Evolutionary conservation across 176 grass and related monocot genomes (phyloP).

Genomic region (Carex myosuroides): DNA sequence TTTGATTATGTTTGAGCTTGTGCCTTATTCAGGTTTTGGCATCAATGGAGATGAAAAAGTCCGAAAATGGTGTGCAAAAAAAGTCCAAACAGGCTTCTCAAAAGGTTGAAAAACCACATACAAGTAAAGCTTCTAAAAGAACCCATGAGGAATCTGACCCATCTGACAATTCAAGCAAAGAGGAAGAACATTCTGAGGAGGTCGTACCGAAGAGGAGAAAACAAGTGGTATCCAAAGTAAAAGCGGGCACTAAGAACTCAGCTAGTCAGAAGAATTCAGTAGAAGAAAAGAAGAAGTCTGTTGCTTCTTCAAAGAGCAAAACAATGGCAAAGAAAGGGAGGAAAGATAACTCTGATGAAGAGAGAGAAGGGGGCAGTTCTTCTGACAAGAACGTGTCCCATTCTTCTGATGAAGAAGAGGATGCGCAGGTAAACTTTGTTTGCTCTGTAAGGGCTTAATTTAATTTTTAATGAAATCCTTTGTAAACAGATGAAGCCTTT

Average conservation of each 20-base stretch:
- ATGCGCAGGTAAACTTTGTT: conserved; percentile 19
- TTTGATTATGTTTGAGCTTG: neutral
- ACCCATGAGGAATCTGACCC: conserved; percentile 37
- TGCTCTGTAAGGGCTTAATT: neutral
- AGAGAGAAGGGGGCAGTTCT: conserved; percentile 25
- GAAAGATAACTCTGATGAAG: conserved; percentile 36
- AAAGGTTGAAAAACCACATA: conserved; percentile 27
- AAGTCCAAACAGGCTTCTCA: conserved; percentile 35
- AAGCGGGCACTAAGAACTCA: conserved; percentile 25
- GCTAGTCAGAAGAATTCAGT: conserved; percentile 41
- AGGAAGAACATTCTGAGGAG: conserved; percentile 42
- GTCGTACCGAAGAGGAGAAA: conserved; percentile 46
- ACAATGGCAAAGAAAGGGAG: conserved; percentile 36
- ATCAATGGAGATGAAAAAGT: conserved; percentile 29
- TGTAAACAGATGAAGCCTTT: neutral
- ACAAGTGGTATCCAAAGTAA: conserved; percentile 32
- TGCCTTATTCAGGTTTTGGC: conserved; percentile 46
- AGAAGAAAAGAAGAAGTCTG: conserved; percentile 36
- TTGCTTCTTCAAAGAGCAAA: conserved; percentile 39
- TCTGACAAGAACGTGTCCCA: conserved; percentile 38
- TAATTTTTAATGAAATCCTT: neutral
- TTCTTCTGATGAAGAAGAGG: conserved; percentile 65
- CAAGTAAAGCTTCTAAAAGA: conserved; percentile 54
- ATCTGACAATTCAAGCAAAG: conserved; percentile 46
- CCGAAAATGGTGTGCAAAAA: conserved; percentile 55